A percentile compares a stretch with the other conserved stretches of the same genome.
Evolutionary conservation across 2,329 filamentous ascomycete genomes (phyloP).

Genomic region (Annulohypoxylon truncatum): DNA sequence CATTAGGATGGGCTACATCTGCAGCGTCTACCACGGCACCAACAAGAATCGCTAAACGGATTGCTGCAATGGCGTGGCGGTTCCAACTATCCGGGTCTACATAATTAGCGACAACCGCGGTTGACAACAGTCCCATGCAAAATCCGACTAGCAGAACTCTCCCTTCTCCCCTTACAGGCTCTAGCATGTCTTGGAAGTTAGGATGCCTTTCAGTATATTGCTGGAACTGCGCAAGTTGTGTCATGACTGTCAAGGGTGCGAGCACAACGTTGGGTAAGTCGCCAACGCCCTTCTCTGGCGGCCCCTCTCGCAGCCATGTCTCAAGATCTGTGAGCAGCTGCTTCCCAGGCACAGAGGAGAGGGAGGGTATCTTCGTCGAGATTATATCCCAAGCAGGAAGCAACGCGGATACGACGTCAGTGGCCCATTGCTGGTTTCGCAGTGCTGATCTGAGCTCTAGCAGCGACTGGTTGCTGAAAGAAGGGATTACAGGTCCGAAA

Average conservation of each 20-base stretch:
- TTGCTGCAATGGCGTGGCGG: conserved; percentile 51
- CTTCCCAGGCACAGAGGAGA: neutral
- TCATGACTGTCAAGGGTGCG: neutral
- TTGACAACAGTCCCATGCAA: conserved; percentile 51
- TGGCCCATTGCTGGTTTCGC: neutral
- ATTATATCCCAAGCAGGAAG: neutral
- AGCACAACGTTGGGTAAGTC: neutral
- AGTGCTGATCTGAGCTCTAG: neutral
- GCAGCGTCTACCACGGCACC: conserved; percentile 53
- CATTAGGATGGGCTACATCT: neutral
- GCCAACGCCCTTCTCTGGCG: neutral
- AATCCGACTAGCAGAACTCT: neutral
- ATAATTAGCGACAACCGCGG: conserved; percentile 52
- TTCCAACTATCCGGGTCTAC: conserved; percentile 44
- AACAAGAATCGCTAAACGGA: conserved; percentile 55
- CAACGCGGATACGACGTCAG: neutral
- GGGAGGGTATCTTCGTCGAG: neutral
- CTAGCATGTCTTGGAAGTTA: too few relatives aligned
- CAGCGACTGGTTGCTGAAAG: neutral
- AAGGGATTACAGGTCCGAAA: neutral
- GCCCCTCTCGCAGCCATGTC: neutral
- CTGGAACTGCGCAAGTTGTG: neutral
- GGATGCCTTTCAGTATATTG: neutral
- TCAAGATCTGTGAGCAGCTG: neutral
- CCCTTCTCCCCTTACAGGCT: too few relatives aligned